phyloP scores from a whole-genome alignment of 306 rosid species.

The Trifolium dubium region DNA sequence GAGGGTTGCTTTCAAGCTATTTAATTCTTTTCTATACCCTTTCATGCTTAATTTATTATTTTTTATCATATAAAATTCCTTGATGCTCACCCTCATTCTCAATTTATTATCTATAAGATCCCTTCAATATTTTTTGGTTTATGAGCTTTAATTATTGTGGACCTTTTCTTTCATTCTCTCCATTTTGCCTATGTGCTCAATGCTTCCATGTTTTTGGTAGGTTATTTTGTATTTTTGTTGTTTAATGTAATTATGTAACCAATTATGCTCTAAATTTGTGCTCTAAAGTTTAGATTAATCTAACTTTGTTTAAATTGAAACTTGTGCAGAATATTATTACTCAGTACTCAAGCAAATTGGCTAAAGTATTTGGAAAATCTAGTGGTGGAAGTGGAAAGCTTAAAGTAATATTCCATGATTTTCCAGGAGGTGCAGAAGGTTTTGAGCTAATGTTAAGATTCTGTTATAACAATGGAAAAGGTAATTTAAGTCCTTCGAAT shows the following conservation, averaged over 20 bases:
- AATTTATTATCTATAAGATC: constrained; percentile 59
- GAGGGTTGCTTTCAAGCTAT: constrained; percentile 52
- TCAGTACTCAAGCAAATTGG: constrained; percentile 68
- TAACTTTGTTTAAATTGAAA: constrained; percentile 25
- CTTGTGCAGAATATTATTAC: constrained; percentile 64
- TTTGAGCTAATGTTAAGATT: constrained; percentile 81
- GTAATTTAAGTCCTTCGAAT: constrained; percentile 64
- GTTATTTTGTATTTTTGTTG: constrained; percentile 22
- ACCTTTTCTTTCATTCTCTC: constrained; percentile 46
- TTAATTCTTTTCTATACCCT: constrained; percentile 39
- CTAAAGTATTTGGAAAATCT: constrained; percentile 73
- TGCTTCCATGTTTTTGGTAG: constrained; percentile 51
- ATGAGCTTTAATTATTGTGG: constrained; percentile 36
- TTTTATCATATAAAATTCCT: constrained; percentile 36
- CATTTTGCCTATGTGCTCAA: constrained; percentile 38
- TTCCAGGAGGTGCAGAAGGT: constrained; percentile 92
- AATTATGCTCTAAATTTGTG: no score
- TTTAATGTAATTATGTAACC: constrained; percentile 21
- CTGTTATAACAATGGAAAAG: constrained; percentile 70
- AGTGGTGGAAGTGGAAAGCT: constrained; percentile 53
- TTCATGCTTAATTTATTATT: constrained; percentile 39
- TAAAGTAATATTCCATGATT: constrained; percentile 85
- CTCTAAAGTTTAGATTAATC: constrained; percentile 4
- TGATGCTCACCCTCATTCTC: constrained; percentile 35
- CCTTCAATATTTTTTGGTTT: constrained; percentile 43